Base-by-base conservation (phyloP, 768 basidiomycete species). In the Mycena alexandri region DNA sequence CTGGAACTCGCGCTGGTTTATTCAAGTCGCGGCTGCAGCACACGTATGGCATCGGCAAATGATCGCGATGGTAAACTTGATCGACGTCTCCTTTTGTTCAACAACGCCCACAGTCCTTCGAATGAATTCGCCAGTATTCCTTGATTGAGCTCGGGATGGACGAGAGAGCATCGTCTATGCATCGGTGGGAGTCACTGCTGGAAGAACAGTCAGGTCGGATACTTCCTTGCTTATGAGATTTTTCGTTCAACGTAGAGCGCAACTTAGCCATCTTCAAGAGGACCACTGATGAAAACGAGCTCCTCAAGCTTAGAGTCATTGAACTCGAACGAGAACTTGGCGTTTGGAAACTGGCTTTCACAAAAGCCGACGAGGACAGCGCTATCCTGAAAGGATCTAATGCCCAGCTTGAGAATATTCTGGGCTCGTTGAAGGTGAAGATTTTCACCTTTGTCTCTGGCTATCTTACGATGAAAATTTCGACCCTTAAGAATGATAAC, bases 301-400 rank as follows among this genome's bases (percentile, higher is more conserved):
- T 71, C 17, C 75, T 82, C 14, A 74, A 73, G 36, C 52, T 55
- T 5, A 74, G 77, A 33, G 75, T 80, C 5, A 75, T 75, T 59
- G 82, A 81, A 58, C 75, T 82, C 16, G 80, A 83, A 72, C 75
- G 78, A 60, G 82, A 83, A 71, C 63, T 82, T 34, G 67, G 72
- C 21, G 81, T 83, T 8, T 83, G 82, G 82, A 82, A 82, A 68
- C 67, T 76, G 25, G 83, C 79, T 1, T 72, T 77, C 25, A 77
- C 75, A 55, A 75, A 75, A 14, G 75, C 78, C 34, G 78, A 80
- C 29, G 77, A 76, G n/a, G 78, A 78, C 53, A 78, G 75, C 66
- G 77, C 73, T 63, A 67, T 46, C 3, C 60, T 78, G 38, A 73
- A 71, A 61, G 77, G 72, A 65, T 75, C 55, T 9, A 74, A 77